Conservation (phyloP, 2,329 filamentous ascomycete species). For the Penicillium sp. region DNA sequence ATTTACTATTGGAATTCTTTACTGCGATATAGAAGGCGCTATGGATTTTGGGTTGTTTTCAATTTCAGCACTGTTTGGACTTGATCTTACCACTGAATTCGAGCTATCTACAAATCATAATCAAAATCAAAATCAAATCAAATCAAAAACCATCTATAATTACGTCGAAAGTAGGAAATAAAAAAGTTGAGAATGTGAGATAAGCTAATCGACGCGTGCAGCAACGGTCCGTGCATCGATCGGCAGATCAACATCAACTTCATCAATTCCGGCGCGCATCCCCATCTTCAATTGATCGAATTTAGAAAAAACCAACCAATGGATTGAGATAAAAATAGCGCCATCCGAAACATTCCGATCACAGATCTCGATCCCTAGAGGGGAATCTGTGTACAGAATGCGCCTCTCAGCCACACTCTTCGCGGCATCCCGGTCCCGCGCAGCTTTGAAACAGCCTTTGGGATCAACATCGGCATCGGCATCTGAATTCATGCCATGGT, state of each 20-base stretch:
- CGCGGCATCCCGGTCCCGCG: not conserved
- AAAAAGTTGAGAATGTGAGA: not conserved
- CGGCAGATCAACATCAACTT: conserved; percentile 8
- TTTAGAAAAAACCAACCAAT: not conserved
- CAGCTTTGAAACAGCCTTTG: not conserved
- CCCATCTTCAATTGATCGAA: not conserved
- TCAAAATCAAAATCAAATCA: not conserved
- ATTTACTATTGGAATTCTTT: not conserved
- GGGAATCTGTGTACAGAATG: conserved; percentile 1
- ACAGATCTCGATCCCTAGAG: not conserved
- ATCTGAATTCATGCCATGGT: conserved; percentile 24
- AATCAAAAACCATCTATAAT: not conserved
- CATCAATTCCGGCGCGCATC: not conserved
- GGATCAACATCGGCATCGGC: not conserved
- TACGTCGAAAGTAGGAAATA: not conserved
- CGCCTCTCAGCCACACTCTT: conserved; percentile 2
- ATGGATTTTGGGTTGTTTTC: not conserved
- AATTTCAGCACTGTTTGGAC: not conserved
- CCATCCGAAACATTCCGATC: not conserved
- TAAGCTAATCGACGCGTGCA: conserved; percentile 5
- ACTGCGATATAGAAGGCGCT: not conserved
- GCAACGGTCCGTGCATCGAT: conserved; percentile 13
- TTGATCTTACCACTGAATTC: not conserved
- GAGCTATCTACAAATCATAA: not conserved
- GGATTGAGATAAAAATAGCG: not conserved